These are phyloP conservation scores for Trichophyton mentagrophytes DNA, from an alignment of 2,329 filamentous ascomycete species.

Conservation along the genomic window DNA sequence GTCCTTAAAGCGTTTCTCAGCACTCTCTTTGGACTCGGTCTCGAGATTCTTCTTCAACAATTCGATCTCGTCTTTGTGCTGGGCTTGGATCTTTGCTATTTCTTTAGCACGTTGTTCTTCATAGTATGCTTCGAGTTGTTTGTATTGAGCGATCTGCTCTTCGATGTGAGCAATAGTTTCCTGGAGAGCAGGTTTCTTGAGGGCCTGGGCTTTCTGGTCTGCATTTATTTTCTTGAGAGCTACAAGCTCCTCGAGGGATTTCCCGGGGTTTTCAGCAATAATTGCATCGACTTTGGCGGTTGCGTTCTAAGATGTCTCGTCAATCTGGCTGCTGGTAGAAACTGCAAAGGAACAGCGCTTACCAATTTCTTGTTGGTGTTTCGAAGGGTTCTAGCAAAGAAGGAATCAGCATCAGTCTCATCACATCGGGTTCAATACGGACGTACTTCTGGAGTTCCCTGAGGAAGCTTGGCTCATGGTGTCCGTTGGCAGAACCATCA, in stretches of 20 bases:
- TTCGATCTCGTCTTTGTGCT: constrained; percentile 45
- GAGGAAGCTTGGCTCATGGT: constrained; percentile 63
- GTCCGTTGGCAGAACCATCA: constrained; percentile 40
- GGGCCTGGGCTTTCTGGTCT: constrained; percentile 50
- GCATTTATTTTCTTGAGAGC: constrained; percentile 50
- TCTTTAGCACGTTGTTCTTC: constrained; percentile 43
- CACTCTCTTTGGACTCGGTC: constrained; percentile 36
- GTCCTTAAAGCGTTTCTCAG: constrained; percentile 39
- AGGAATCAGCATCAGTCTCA: constrained; percentile 4
- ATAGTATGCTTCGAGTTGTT: constrained; percentile 47
- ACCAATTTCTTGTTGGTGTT: constrained; percentile 93
- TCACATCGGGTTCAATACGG: background rate
- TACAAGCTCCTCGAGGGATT: constrained; percentile 51
- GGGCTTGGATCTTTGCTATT: constrained; percentile 43
- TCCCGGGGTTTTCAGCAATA: constrained; percentile 46
- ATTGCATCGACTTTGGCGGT: constrained; percentile 49
- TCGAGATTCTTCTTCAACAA: constrained; percentile 39
- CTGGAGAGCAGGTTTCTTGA: constrained; percentile 51
- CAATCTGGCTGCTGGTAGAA: background rate
- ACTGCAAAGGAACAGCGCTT: constrained; percentile 27
- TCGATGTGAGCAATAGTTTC: constrained; percentile 44
- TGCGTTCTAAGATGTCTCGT: constrained; percentile 33
- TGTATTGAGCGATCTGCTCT: constrained; percentile 49
- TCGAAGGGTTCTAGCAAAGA: constrained; percentile 59
- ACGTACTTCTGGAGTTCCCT: constrained; percentile 77